Percentiles rank a stretch among this genome's conserved stretches.
Conservation (phyloP, 1,139 yeast genomes). For the Yamadazyma trypodendri region DNA sequence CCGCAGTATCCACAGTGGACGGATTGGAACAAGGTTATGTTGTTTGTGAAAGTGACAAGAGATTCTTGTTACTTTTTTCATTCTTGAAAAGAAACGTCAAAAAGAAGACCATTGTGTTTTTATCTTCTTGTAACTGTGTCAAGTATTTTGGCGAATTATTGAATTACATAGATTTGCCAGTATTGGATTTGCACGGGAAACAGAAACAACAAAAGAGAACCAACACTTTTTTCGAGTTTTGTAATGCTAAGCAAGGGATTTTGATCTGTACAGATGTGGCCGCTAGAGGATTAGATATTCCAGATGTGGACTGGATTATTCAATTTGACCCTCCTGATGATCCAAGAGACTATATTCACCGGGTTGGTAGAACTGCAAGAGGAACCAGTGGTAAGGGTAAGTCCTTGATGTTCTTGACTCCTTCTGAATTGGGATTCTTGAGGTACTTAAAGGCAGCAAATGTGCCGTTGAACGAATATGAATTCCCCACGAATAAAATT, state of each 20-base stretch:
- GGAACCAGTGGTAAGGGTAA: constrained; percentile 91
- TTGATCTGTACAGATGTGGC: constrained; percentile 96
- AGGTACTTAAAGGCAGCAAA: constrained; percentile 94
- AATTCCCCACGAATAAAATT: constrained; percentile 88
- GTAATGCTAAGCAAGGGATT: constrained; percentile 94
- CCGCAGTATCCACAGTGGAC: constrained; percentile 86
- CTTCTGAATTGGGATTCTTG: constrained; percentile 90
- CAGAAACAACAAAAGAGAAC: constrained; percentile 98
- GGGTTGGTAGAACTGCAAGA: constrained; percentile 98
- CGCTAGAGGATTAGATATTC: constrained; percentile 96
- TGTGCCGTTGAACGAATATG: constrained; percentile 95
- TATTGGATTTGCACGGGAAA: constrained; percentile 92
- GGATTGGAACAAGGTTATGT: constrained; percentile 98
- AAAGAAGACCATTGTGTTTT: constrained; percentile 89
- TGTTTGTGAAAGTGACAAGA: constrained; percentile 92
- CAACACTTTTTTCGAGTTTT: constrained; percentile 94
- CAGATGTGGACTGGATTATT: constrained; percentile 96
- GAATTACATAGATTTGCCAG: constrained; percentile 95
- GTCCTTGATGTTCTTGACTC: constrained; percentile 91
- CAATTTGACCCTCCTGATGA: constrained; percentile 99
- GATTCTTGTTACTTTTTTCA: constrained; percentile 85
- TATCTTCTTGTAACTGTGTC: constrained; percentile 95
- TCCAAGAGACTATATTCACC: constrained; percentile 95
- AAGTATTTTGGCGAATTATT: constrained; percentile 92
- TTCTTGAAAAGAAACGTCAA: constrained; percentile 88